These are phyloP conservation scores for Boletus rubescentipes DNA, from an alignment of 768 basidiomycete genomes.

Conservation along the genomic window DNA sequence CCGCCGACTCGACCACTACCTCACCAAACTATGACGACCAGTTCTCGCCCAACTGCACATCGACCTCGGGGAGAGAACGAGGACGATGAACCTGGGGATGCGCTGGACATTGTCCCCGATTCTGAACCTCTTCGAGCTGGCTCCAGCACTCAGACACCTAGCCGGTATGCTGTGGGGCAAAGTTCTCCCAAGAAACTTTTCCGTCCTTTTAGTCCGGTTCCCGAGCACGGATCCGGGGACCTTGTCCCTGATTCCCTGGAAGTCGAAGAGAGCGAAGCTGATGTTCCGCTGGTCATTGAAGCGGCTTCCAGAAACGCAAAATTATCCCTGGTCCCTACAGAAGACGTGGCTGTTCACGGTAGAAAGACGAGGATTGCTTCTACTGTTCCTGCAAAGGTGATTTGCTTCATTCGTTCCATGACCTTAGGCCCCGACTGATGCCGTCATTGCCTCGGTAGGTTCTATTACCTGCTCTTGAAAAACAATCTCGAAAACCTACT, in stretches of 20 bases:
- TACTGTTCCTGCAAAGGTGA: constrained; percentile 18
- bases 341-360: neutral
- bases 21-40: neutral
- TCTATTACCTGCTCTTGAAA: neutral
- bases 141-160: constrained; percentile 10
- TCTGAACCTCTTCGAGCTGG: constrained; percentile 52
- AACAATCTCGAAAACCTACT: constrained; percentile 9
- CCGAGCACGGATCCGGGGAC: constrained; percentile 24
- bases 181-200: constrained; percentile 18
- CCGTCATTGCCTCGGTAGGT: constrained; percentile 2
- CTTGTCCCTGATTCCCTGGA: constrained; percentile 29
- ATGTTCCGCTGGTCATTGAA: constrained; percentile 43
- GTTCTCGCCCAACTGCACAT: neutral
- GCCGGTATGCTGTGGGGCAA: neutral
- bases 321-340: neutral
- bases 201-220: constrained; percentile 24
- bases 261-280: constrained; percentile 34
- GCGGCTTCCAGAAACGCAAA: constrained; percentile 21
- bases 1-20: constrained; percentile 1
- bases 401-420: neutral
- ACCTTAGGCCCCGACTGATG: neutral
- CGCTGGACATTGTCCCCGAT: constrained; percentile 58
- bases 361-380: constrained; percentile 8
- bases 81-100: constrained; percentile 31
- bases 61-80: neutral